Percentiles rank a stretch among this genome's conserved stretches.
Conservation (phyloP, 169 alveolate genomes). For the Amoebophrya sp. region DNA sequence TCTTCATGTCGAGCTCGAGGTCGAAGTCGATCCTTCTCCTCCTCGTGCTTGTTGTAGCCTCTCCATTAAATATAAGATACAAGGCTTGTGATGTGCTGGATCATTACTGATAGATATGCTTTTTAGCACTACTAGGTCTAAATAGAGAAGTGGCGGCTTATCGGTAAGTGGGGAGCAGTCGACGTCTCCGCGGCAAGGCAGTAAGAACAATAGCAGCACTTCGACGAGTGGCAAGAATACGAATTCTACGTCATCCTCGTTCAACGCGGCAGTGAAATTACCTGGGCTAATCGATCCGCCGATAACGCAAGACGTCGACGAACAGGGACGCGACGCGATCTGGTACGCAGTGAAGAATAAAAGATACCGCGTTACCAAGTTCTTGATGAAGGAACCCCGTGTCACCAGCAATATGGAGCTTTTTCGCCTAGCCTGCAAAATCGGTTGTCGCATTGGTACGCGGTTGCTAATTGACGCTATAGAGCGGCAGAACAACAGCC, state of each 20-base stretch:
- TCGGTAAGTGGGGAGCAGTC: too few relatives aligned
- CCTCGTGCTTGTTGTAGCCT: too few relatives aligned
- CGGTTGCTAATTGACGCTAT: background rate
- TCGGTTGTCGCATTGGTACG: background rate
- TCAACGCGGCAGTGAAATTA: background rate
- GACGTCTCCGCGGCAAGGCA: too few relatives aligned
- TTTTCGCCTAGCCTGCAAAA: background rate
- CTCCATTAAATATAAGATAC: too few relatives aligned
- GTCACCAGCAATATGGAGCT: background rate
- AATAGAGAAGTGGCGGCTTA: too few relatives aligned
- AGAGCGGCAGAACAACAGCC: background rate
- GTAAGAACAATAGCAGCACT: too few relatives aligned
- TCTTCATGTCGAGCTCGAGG: too few relatives aligned
- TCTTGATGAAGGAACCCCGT: background rate
- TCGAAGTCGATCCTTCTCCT: too few relatives aligned
- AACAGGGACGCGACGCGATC: background rate
- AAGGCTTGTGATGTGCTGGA: too few relatives aligned
- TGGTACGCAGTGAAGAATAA: constrained; percentile 23
- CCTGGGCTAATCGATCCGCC: background rate
- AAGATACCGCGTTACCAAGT: background rate
- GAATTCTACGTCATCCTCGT: background rate
- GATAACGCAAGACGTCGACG: background rate
- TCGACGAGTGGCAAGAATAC: too few relatives aligned
- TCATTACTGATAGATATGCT: too few relatives aligned
- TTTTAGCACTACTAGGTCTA: too few relatives aligned